Conservation (phyloP, 495 filamentous ascomycete genomes). For the Aspergillus carlsbadensis region DNA sequence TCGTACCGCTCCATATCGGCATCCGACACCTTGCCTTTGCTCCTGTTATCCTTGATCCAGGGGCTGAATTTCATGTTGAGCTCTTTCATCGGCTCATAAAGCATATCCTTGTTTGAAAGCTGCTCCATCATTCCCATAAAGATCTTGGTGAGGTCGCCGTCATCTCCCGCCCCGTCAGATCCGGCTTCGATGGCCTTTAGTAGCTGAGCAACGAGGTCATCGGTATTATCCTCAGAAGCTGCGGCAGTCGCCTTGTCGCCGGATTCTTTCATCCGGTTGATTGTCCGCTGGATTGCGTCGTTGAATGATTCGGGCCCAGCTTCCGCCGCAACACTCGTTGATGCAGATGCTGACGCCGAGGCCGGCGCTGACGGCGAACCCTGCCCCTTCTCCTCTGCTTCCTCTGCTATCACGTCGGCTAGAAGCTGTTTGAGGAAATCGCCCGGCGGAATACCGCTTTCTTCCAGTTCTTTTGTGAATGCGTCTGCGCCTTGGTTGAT, state of each 20-base stretch:
- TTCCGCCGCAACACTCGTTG: constrained; percentile 18
- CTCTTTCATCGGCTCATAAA: constrained; percentile 99
- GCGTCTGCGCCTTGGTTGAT: constrained; percentile 40
- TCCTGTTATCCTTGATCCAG: constrained; percentile 80
- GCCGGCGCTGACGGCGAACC: constrained; percentile 11
- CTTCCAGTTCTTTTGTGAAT: constrained; percentile 81
- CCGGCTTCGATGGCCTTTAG: constrained; percentile 70
- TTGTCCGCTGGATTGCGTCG: constrained; percentile 84
- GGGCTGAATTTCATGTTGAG: constrained; percentile 83
- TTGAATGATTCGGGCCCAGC: constrained; percentile 65
- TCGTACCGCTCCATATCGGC: constrained; percentile 79
- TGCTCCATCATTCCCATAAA: constrained; percentile 98
- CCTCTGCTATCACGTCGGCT: constrained; percentile 78
- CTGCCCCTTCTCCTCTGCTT: constrained; percentile 45
- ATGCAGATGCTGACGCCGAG: constrained; percentile 13
- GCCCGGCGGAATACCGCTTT: constrained; percentile 63
- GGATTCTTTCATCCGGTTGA: constrained; percentile 90
- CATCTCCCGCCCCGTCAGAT: constrained; percentile 61
- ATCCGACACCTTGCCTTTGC: constrained; percentile 52
- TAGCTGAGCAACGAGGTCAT: constrained; percentile 82
- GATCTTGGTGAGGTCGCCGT: constrained; percentile 91
- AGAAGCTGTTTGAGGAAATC: constrained; percentile 82
- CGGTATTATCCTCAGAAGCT: constrained; percentile 61
- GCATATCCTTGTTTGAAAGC: constrained; percentile 93
- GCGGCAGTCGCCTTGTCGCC: constrained; percentile 79